Percentiles rank a stretch among this genome's conserved stretches.
phyloP scores from a whole-genome alignment of 208 protist species.

The Wallacemonas sp. region DNA sequence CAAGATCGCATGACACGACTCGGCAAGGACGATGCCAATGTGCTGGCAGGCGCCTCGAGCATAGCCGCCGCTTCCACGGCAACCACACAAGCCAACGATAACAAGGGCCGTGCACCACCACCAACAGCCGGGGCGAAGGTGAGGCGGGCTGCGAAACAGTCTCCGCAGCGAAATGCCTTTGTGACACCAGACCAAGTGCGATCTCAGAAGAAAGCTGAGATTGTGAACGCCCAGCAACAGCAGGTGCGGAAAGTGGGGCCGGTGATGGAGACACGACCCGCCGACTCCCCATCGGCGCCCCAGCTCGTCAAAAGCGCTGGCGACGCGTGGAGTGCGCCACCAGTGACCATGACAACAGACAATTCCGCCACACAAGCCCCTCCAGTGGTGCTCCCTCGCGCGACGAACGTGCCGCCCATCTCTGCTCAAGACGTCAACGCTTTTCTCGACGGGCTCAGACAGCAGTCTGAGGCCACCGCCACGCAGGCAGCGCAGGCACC shows the following conservation, averaged over 20 bases:
- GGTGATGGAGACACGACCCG: too few relatives aligned
- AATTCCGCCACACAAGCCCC: too few relatives aligned
- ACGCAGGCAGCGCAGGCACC: too few relatives aligned
- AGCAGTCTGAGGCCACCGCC: background rate
- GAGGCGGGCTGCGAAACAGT: too few relatives aligned
- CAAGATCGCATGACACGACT: conserved; percentile 52
- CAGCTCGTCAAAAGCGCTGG: too few relatives aligned
- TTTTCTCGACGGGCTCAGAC: background rate
- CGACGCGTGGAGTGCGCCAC: too few relatives aligned
- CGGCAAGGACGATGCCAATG: conserved; percentile 56
- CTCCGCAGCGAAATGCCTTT: background rate
- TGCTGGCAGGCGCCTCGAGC: conserved; percentile 27
- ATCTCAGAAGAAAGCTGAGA: background rate
- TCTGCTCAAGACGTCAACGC: background rate
- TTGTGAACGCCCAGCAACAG: background rate
- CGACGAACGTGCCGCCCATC: background rate
- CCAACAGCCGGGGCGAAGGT: too few relatives aligned
- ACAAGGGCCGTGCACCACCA: too few relatives aligned
- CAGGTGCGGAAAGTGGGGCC: background rate
- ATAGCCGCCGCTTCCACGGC: background rate
- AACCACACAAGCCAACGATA: background rate
- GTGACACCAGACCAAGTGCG: conserved; percentile 5
- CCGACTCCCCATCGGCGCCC: too few relatives aligned
- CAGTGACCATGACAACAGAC: too few relatives aligned
- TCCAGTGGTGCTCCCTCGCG: too few relatives aligned